Evolutionary conservation across 192 early-diverging fungal genomes (phyloP).

Genomic region (Coemansia sp.): DNA sequence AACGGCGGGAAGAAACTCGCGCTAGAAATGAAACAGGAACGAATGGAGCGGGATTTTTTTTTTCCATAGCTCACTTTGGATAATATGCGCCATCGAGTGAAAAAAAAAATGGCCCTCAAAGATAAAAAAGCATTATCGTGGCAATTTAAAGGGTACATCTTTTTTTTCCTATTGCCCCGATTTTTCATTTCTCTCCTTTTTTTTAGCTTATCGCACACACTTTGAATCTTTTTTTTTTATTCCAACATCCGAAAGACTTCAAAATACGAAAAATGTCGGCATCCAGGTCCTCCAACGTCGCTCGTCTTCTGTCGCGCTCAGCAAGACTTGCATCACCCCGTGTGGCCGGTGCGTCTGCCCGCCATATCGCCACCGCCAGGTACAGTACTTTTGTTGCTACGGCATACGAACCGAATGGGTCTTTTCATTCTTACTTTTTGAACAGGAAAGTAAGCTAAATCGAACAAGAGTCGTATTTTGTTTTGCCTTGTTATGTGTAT

Average conservation of each 20-base stretch:
- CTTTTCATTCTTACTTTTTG: not conserved
- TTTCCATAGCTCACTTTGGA: not conserved
- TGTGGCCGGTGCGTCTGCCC: constrained; percentile 31
- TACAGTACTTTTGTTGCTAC: constrained; percentile 8
- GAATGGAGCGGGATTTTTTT: not conserved
- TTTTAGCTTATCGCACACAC: not conserved
- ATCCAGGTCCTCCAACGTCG: constrained; percentile 31
- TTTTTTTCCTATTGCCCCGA: not conserved
- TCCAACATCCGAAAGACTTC: not conserved
- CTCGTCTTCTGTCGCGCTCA: constrained; percentile 49
- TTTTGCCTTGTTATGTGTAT: not conserved
- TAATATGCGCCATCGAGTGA: too few relatives aligned
- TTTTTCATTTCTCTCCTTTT: not conserved
- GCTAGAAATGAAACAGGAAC: not conserved
- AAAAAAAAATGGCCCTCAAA: too few relatives aligned
- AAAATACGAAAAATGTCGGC: constrained; percentile 30
- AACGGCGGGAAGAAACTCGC: not conserved
- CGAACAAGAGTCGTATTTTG: too few relatives aligned
- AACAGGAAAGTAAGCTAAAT: too few relatives aligned
- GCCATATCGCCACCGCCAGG: constrained; percentile 46
- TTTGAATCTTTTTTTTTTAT: constrained; percentile 1
- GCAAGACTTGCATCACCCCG: constrained; percentile 43
- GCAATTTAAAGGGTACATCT: not conserved
- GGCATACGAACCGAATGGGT: too few relatives aligned
- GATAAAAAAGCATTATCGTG: not conserved